Evolutionary conservation across 441 rosid genomes (phyloP), one percentile per base, ranked within the genome.

Genomic region (Capsella rubella): DNA sequence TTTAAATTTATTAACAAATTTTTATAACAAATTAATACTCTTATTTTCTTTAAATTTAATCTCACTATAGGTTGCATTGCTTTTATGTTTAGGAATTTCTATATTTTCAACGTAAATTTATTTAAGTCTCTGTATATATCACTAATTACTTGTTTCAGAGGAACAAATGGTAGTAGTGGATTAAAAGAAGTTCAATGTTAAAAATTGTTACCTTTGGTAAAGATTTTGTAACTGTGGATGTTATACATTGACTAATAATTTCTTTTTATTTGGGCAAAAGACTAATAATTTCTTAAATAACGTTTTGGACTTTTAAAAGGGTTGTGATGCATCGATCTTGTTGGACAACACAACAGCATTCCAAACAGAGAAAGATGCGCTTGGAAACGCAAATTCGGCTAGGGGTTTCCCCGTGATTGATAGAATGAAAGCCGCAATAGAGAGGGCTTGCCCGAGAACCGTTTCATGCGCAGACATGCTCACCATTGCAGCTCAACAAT

Each of bases 401-500:
- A 63, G 84, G 3, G 89, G 87, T 15, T 80, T 67, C 7, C 74
- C 72, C 1, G 83, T 73, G 21, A 9, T 57, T 18, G 63, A 57
- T 6, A 57, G 29, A 57, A 57, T 87, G 73, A 87, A 87, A 71
- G 60, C 76, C 1, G 87, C 82, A 0, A 35, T 87, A 16, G 91
- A 84, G 64, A 67, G 43, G 1, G 65, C 79, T 0, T 85, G 91
- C 42, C 85, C 87, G 0, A 75, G 78, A 9, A 42, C 70, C 4
- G 86, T 86, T 51, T 87, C 89, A 4, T 86, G 87, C 4, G 88
- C 88, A 10, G 92, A 87, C 68, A 78, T 84, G 67, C 82, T 86
- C 5, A 69, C 84, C 46, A 69, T 83, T 15, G 87, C 88, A 4
- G 82, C 89, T 47, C 78, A 79, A 75, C 84, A 78, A 10, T 81